Conservation (phyloP, 225 moss, liverwort and hornwort genomes). For the Bryoerythrophyllum caledonicum region DNA sequence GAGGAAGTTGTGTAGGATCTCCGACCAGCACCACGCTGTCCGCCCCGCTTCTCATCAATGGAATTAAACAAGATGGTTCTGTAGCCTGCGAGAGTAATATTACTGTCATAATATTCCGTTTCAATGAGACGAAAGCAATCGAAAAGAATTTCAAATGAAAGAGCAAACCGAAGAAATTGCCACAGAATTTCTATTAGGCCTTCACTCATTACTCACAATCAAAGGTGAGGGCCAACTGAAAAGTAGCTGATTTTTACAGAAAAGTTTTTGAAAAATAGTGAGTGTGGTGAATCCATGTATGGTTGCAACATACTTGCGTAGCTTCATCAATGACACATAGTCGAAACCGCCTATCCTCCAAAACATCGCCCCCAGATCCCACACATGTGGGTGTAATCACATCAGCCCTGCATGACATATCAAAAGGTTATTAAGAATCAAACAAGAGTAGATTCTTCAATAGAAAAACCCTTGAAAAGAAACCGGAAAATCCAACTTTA, state of each 20-base stretch:
- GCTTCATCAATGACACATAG: slow-evolving; percentile 96
- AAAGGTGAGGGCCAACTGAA: neutral
- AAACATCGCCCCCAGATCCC: slow-evolving; percentile 76
- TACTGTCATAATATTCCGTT: too few species aligned
- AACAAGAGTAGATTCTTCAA: neutral
- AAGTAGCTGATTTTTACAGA: neutral
- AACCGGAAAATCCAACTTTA: neutral
- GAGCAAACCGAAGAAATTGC: slow-evolving; percentile 1
- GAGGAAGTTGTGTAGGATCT: slow-evolving; percentile 96
- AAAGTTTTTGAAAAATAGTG: neutral
- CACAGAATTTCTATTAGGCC: neutral
- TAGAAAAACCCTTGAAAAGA: neutral
- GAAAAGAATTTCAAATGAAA: neutral
- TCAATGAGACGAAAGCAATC: neutral
- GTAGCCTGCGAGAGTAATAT: slow-evolving; percentile 64
- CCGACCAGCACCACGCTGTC: slow-evolving; percentile 90
- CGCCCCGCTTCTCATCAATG: slow-evolving; percentile 83
- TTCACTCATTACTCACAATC: slow-evolving; percentile 20
- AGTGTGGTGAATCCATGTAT: neutral
- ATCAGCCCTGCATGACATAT: slow-evolving; percentile 61
- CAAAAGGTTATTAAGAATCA: slow-evolving; percentile 13
- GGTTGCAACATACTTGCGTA: slow-evolving; percentile 82
- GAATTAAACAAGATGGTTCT: slow-evolving; percentile 85
- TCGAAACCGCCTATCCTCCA: slow-evolving; percentile 72
- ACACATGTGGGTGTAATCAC: slow-evolving; percentile 91